Percentiles rank a stretch among this genome's conserved stretches.
phyloP scores from a whole-genome alignment of 345 rosid genomes.

The Camelina sativa region DNA sequence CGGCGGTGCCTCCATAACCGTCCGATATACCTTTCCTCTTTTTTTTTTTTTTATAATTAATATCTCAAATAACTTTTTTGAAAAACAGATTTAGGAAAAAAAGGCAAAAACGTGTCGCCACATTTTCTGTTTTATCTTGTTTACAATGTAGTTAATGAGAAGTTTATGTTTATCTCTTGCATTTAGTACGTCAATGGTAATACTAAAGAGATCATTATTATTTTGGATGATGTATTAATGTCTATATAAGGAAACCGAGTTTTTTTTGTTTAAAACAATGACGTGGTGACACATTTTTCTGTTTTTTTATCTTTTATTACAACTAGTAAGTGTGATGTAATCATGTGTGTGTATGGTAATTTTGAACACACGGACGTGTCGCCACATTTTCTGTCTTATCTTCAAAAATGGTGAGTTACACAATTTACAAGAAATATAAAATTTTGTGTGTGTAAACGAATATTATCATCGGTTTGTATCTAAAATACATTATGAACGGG shows the following conservation, averaged over 20 bases:
- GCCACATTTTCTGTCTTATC: conserved; percentile 14
- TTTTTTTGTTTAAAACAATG: background rate
- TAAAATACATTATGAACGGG: background rate
- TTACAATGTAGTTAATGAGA: background rate
- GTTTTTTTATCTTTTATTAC: conserved; percentile 26
- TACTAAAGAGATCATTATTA: background rate
- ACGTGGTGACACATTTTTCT: conserved; percentile 29
- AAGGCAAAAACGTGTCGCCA: conserved; percentile 39
- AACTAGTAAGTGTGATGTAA: background rate
- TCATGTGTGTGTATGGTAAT: background rate
- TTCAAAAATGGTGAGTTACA: background rate
- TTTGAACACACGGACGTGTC: conserved; percentile 7
- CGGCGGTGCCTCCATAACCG: conserved; percentile 11
- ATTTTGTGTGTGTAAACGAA: background rate
- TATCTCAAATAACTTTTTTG: conserved; percentile 17
- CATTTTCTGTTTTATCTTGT: conserved; percentile 29
- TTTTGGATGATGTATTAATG: background rate
- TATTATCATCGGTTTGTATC: background rate
- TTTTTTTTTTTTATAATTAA: background rate
- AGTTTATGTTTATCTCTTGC: background rate
- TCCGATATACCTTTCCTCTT: conserved; percentile 10
- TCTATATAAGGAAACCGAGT: background rate
- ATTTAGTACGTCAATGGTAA: background rate
- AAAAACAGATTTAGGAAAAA: background rate
- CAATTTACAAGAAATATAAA: background rate